phyloP scores from a whole-genome alignment of 2,329 filamentous ascomycete genomes.

The Botrytis elliptica region DNA sequence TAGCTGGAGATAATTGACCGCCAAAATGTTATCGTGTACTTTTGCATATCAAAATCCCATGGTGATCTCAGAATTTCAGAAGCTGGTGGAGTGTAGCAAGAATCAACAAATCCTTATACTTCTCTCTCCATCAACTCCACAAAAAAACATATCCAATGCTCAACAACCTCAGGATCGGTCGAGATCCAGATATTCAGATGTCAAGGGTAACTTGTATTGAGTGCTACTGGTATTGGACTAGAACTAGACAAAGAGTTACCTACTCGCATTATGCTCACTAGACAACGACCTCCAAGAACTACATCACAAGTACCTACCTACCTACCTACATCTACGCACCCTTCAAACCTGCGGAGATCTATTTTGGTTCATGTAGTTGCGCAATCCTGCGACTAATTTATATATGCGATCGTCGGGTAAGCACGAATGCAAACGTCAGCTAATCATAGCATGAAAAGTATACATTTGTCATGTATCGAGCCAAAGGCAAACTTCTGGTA shows the following conservation, averaged over 20 bases:
- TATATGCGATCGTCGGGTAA: background rate
- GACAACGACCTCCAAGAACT: background rate
- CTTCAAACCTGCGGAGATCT: background rate
- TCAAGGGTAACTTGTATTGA: too few relatives aligned
- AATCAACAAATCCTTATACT: background rate
- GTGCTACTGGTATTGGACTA: too few relatives aligned
- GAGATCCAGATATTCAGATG: background rate
- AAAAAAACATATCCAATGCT: background rate
- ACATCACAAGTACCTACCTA: background rate
- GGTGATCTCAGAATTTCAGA: background rate
- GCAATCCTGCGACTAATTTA: background rate
- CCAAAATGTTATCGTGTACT: background rate
- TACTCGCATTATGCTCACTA: too few relatives aligned
- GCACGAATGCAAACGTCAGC: background rate
- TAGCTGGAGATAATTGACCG: background rate
- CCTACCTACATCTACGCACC: too few relatives aligned
- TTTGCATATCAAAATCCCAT: background rate
- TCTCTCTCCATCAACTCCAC: background rate
- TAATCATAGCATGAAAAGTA: conserved; percentile 1
- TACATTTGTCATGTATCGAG: background rate
- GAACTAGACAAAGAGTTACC: too few relatives aligned
- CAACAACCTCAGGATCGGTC: background rate
- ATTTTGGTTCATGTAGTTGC: background rate
- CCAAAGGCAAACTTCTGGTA: background rate
- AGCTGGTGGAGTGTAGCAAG: background rate